Percentiles rank a stretch among this genome's conserved stretches.
Conservation (phyloP, 805 yeast genomes). For the Pichia cabralensis region DNA sequence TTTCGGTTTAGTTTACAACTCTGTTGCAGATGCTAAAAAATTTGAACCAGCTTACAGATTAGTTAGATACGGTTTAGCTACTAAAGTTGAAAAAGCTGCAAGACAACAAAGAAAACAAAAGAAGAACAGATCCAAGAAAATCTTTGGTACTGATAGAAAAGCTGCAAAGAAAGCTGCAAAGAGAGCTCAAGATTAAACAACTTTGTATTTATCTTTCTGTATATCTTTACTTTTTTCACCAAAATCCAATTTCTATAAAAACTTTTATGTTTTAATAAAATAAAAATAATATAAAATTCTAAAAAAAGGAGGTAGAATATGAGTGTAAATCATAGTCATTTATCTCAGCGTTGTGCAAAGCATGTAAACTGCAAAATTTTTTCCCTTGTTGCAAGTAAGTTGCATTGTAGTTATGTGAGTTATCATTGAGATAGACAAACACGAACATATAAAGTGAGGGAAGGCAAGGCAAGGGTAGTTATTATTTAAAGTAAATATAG, state of each 20-base stretch:
- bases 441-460: too few species aligned
- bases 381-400: too few species aligned
- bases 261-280: slow-evolving; percentile 4
- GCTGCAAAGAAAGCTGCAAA: slow-evolving; percentile 87
- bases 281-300: slow-evolving; percentile 3
- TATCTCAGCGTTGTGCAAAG: too few species aligned
- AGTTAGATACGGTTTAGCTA: slow-evolving; percentile 97
- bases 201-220: neutral
- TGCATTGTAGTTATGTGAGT: too few species aligned
- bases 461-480: too few species aligned
- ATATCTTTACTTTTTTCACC: neutral
- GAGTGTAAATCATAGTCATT: neutral
- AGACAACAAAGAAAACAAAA: slow-evolving; percentile 99
- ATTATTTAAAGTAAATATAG: too few species aligned
- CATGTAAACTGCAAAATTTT: too few species aligned
- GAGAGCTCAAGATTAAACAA: slow-evolving; percentile 73
- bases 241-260: neutral
- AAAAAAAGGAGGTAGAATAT: neutral
- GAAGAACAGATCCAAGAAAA: slow-evolving; percentile 99
- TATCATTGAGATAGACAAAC: too few species aligned
- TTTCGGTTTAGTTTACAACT: slow-evolving; percentile 98
- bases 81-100: slow-evolving; percentile 92
- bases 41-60: slow-evolving; percentile 99
- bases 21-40: slow-evolving; percentile 94
- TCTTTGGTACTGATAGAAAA: slow-evolving; percentile 96